Percentiles rank a stretch among this genome's conserved stretches.
These are phyloP conservation scores for Spongiforma sp. DNA, from an alignment of 1,284 basidiomycete genomes.

Conservation along the genomic window DNA sequence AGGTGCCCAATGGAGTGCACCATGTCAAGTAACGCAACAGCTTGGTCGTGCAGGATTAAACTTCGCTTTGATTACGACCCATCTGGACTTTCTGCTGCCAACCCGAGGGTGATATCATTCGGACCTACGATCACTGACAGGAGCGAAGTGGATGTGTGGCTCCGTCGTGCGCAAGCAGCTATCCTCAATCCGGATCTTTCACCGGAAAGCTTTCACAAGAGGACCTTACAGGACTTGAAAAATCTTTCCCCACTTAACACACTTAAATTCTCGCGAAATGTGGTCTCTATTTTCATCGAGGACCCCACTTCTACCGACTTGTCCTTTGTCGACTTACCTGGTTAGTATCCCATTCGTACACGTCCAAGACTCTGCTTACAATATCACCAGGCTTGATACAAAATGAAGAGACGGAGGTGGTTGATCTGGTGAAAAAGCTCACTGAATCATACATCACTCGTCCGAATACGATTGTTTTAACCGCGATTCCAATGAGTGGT, in stretches of 20 bases:
- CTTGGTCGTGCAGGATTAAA: conserved; percentile 59
- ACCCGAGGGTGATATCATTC: conserved; percentile 38
- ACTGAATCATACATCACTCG: conserved; percentile 51
- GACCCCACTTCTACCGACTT: conserved; percentile 50
- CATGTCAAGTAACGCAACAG: conserved; percentile 44
- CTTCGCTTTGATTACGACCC: conserved; percentile 48
- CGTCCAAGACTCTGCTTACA: conserved; percentile 9
- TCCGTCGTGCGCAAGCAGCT: conserved; percentile 65
- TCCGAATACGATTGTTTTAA: conserved; percentile 58
- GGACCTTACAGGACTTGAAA: conserved; percentile 38
- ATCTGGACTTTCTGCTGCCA: conserved; percentile 24
- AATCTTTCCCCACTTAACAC: conserved; percentile 21
- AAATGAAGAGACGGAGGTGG: conserved; percentile 48
- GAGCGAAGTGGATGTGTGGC: conserved; percentile 52
- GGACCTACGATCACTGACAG: conserved; percentile 45
- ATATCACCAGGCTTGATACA: conserved; percentile 54
- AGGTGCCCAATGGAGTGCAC: conserved; percentile 66
- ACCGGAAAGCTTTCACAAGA: conserved; percentile 40
- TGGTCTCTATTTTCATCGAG: conserved; percentile 54
- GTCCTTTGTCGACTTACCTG: conserved; percentile 57
- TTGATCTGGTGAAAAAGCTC: conserved; percentile 52
- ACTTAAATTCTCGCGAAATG: conserved; percentile 59
- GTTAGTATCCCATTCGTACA: conserved; percentile 30
- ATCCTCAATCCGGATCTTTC: conserved; percentile 51
- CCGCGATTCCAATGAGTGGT: conserved; percentile 69